phyloP scores from a whole-genome alignment of 768 basidiomycete species.

The Xanthoconium purpureum region DNA sequence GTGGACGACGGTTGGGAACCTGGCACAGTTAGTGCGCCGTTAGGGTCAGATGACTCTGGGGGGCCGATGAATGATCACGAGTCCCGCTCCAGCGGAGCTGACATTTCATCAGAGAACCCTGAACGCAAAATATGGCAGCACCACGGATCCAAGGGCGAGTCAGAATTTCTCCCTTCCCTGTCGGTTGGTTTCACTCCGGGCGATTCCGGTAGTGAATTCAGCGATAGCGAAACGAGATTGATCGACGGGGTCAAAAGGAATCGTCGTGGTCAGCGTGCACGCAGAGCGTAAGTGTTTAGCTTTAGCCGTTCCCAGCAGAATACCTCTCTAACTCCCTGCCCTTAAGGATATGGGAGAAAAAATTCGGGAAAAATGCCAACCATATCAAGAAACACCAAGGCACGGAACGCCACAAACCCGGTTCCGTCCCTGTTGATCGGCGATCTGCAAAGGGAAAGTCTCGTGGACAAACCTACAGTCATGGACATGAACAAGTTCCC shows the following conservation, averaged over 20 bases:
- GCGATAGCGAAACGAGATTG: constrained; percentile 57
- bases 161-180: constrained; percentile 85
- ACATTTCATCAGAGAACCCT: constrained; percentile 12
- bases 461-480: background rate
- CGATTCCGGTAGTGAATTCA: constrained; percentile 73
- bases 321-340: constrained; percentile 1
- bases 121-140: constrained; percentile 18
- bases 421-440: constrained; percentile 15
- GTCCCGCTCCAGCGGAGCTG: constrained; percentile 21
- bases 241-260: constrained; percentile 72
- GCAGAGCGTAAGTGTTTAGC: constrained; percentile 73
- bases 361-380: constrained; percentile 87
- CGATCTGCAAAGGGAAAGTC: constrained; percentile 13
- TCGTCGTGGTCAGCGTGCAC: constrained; percentile 88
- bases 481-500: background rate
- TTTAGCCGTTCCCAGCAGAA: background rate
- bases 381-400: constrained; percentile 67
- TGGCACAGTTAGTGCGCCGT: constrained; percentile 36
- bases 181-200: constrained; percentile 82
- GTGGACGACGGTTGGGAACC: constrained; percentile 39
- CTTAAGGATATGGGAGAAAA: constrained; percentile 96
- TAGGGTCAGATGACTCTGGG: constrained; percentile 31
- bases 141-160: constrained; percentile 29
- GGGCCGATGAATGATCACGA: constrained; percentile 35
- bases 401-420: constrained; percentile 12